These are phyloP conservation scores for Phytomonas francai DNA, from an alignment of 208 protist species.

Conservation along the genomic window DNA sequence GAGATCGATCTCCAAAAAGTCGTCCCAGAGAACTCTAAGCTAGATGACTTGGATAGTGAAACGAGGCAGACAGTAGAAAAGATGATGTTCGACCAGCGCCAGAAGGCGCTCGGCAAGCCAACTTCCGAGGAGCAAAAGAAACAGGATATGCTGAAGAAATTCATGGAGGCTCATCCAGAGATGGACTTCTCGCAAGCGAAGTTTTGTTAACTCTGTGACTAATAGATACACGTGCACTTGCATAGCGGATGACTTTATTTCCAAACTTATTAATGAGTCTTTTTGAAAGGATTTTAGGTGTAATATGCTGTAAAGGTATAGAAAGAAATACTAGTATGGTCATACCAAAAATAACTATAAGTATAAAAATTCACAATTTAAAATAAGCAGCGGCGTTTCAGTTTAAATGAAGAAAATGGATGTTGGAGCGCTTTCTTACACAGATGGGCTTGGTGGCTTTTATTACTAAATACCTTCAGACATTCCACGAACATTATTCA, in stretches of 20 bases:
- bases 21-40: constrained; percentile 91
- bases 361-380: background rate
- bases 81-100: constrained; percentile 95
- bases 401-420: background rate
- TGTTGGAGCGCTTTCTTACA: background rate
- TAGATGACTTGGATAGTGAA: constrained; percentile 92
- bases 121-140: constrained; percentile 93
- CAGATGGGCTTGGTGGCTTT: background rate
- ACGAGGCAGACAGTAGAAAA: constrained; percentile 93
- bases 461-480: background rate
- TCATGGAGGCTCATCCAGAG: constrained; percentile 92
- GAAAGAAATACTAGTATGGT: background rate
- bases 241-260: background rate
- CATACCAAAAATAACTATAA: background rate
- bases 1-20: constrained; percentile 93
- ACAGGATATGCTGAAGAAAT: constrained; percentile 90
- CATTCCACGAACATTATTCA: background rate
- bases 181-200: constrained; percentile 95
- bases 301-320: background rate
- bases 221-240: background rate
- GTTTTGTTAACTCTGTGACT: constrained; percentile 54
- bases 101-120: constrained; percentile 91
- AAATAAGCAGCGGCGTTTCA: background rate
- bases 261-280: background rate
- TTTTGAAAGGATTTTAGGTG: background rate